These are phyloP conservation scores for Staphylotrichum longicolle DNA, from an alignment of 495 filamentous ascomycete genomes.

Conservation along the genomic window DNA sequence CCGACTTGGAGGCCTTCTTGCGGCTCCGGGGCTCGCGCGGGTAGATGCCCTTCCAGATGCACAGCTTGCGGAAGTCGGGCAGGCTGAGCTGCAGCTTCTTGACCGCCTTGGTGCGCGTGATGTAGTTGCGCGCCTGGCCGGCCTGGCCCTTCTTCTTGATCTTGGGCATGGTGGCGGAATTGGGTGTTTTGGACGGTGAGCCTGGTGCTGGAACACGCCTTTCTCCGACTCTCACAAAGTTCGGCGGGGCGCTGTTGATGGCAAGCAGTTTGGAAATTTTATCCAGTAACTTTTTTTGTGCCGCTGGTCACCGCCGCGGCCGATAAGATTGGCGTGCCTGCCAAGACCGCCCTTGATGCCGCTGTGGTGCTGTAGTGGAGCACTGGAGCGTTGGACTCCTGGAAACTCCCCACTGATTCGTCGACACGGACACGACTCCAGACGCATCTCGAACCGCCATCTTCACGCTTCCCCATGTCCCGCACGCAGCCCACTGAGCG, in stretches of 20 bases:
- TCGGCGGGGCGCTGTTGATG: background rate
- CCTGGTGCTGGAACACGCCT: too few species aligned
- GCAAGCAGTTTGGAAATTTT: constrained; percentile 19
- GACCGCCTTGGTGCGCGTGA: constrained; percentile 92
- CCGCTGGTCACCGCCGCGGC: constrained; percentile 27
- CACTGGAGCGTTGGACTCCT: too few species aligned
- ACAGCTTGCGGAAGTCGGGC: constrained; percentile 94
- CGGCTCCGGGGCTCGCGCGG: constrained; percentile 93
- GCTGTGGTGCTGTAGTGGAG: too few species aligned
- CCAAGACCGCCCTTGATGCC: constrained; percentile 1
- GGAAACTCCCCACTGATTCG: constrained; percentile 18
- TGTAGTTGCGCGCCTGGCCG: constrained; percentile 96
- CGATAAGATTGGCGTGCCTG: constrained; percentile 30
- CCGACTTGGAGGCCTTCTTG: constrained; percentile 91
- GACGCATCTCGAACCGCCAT: constrained; percentile 11
- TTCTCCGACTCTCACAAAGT: background rate
- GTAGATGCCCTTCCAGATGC: constrained; percentile 99
- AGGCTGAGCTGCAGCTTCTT: constrained; percentile 96
- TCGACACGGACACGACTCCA: constrained; percentile 10
- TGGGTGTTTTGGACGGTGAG: constrained; percentile 8
- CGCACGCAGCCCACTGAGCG: constrained; percentile 40
- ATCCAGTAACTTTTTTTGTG: constrained; percentile 34
- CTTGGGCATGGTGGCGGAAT: constrained; percentile 60
- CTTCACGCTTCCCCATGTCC: constrained; percentile 20
- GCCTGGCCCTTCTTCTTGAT: constrained; percentile 96